These are phyloP conservation scores for Thelonectria olida DNA, from an alignment of 2,329 filamentous ascomycete species.

Conservation along the genomic window DNA sequence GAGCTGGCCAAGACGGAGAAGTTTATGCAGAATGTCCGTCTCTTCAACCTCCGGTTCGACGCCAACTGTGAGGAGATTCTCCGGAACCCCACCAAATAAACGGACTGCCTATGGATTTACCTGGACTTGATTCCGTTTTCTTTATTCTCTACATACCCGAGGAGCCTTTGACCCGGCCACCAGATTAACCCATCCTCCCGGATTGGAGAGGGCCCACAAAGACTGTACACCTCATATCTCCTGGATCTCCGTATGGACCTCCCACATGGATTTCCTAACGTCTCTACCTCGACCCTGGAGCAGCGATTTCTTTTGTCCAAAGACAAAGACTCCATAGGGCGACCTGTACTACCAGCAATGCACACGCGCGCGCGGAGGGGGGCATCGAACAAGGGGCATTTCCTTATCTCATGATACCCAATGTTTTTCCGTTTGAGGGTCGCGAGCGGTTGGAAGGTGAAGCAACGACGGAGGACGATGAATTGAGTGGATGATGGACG, in stretches of 20 bases:
- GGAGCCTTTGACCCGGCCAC: slow-evolving; percentile 34
- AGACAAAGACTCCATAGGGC: slow-evolving; percentile 40
- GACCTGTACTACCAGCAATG: slow-evolving; percentile 47
- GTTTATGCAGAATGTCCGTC: slow-evolving; percentile 86
- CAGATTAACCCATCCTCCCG: slow-evolving; percentile 30
- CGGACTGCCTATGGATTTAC: slow-evolving; percentile 36
- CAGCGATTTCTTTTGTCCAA: slow-evolving; percentile 39
- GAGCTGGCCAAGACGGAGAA: slow-evolving; percentile 91
- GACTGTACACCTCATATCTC: slow-evolving; percentile 42
- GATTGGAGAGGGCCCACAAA: slow-evolving; percentile 36
- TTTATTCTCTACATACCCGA: slow-evolving; percentile 32
- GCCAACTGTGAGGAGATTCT: slow-evolving; percentile 95
- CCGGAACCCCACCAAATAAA: slow-evolving; percentile 64
- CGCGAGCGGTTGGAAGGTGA: slow-evolving; percentile 40
- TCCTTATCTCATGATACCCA: slow-evolving; percentile 51
- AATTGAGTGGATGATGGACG: slow-evolving; percentile 22
- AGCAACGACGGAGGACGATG: slow-evolving; percentile 27
- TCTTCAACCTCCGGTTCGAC: slow-evolving; percentile 95
- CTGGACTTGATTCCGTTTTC: slow-evolving; percentile 37
- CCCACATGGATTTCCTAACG: slow-evolving; percentile 37
- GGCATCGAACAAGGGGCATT: slow-evolving; percentile 43
- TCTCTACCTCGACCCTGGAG: slow-evolving; percentile 36
- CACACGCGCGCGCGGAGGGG: slow-evolving; percentile 39
- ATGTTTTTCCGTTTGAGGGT: slow-evolving; percentile 42
- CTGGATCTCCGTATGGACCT: slow-evolving; percentile 38